These are phyloP conservation scores for Rhododendron molle DNA, from an alignment of 148 eudicot species.

Conservation along the genomic window DNA sequence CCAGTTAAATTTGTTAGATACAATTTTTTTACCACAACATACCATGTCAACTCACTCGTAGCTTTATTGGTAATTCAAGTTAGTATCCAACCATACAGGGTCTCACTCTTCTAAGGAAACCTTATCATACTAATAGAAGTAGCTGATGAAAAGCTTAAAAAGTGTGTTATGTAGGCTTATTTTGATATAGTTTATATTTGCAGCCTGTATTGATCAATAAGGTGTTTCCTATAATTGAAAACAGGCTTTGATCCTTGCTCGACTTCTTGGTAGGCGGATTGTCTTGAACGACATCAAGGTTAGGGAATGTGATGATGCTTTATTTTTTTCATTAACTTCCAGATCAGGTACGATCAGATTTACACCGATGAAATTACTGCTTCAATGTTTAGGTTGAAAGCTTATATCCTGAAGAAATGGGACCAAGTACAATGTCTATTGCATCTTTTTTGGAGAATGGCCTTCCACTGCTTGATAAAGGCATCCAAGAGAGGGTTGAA, in stretches of 20 bases:
- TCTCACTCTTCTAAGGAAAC: not conserved
- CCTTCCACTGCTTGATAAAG: slow-evolving; percentile 68
- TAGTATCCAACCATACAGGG: not conserved
- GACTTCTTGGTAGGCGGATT: slow-evolving; percentile 77
- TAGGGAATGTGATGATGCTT: not conserved
- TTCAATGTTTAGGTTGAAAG: slow-evolving; percentile 62
- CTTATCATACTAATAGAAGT: not conserved
- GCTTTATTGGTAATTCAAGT: not conserved
- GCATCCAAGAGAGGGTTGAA: slow-evolving; percentile 52
- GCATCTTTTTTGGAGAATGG: slow-evolving; percentile 73
- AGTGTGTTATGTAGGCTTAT: not conserved
- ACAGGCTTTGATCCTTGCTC: slow-evolving; percentile 91
- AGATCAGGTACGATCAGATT: not conserved
- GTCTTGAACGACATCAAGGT: slow-evolving; percentile 69
- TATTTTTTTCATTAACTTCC: not conserved
- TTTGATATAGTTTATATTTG: not conserved
- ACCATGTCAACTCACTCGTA: not conserved
- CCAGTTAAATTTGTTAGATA: not conserved
- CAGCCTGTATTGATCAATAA: not conserved
- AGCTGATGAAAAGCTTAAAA: not conserved
- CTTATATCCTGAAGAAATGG: slow-evolving; percentile 78
- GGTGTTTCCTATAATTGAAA: slow-evolving; percentile 12
- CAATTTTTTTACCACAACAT: not conserved
- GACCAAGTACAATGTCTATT: slow-evolving; percentile 58
- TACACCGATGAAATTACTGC: not conserved